These are phyloP conservation scores for Cutaneotrichosporon sp. DNA, from an alignment of 1,284 basidiomycete species.

Conservation along the genomic window DNA sequence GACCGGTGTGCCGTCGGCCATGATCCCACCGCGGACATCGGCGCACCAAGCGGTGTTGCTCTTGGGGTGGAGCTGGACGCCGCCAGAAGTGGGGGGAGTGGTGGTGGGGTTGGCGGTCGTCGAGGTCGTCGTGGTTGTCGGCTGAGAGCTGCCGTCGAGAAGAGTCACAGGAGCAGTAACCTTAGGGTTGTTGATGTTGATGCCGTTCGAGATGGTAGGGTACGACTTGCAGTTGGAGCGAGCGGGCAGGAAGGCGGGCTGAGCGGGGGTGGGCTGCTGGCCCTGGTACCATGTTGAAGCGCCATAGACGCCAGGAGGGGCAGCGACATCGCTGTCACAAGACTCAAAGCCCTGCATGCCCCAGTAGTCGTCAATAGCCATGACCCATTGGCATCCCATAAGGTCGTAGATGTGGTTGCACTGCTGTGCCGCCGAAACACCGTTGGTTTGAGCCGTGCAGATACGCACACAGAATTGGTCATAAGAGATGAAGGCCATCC, in stretches of 20 bases:
- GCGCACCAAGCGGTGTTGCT: slow-evolving; percentile 13
- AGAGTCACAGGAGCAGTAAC: slow-evolving; percentile 31
- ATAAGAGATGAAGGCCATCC: slow-evolving; percentile 51
- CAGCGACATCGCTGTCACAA: slow-evolving; percentile 48
- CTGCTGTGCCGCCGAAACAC: slow-evolving; percentile 34
- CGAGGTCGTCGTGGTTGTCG: neutral
- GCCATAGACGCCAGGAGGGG: slow-evolving; percentile 47
- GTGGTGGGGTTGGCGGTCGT: slow-evolving; percentile 1
- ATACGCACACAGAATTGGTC: slow-evolving; percentile 50
- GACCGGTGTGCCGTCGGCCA: slow-evolving; percentile 20
- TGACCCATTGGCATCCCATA: slow-evolving; percentile 51
- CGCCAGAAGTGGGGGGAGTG: neutral
- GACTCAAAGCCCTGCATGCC: slow-evolving; percentile 46
- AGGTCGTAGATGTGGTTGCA: slow-evolving; percentile 48
- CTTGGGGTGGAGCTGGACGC: slow-evolving; percentile 14
- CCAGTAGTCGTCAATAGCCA: slow-evolving; percentile 47
- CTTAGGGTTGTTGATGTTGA: slow-evolving; percentile 35
- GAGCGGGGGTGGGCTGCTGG: slow-evolving; percentile 33
- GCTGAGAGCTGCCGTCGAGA: slow-evolving; percentile 6
- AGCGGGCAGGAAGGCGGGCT: slow-evolving; percentile 37
- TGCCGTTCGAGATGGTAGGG: slow-evolving; percentile 41
- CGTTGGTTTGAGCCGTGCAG: slow-evolving; percentile 45
- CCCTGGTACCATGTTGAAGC: slow-evolving; percentile 48
- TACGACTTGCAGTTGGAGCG: slow-evolving; percentile 47
- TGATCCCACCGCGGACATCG: slow-evolving; percentile 12